Evolutionary conservation across 2,329 filamentous ascomycete species (phyloP).

Genomic region (Taxawa tesnikishii): DNA sequence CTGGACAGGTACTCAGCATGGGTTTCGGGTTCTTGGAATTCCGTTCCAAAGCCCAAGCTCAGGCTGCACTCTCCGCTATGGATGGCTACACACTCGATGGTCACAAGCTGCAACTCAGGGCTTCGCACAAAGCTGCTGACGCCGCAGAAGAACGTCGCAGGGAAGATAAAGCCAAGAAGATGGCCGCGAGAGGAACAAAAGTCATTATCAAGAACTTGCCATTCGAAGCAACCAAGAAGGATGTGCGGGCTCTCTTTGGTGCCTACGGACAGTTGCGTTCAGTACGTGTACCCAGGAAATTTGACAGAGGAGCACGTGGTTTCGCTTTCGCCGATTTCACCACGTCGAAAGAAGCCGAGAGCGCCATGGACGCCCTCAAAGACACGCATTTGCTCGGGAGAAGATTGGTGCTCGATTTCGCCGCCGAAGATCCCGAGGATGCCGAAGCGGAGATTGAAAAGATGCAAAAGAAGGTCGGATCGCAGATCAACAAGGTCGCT

Average conservation of each 20-base stretch:
- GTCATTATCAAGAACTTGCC: slow-evolving; percentile 97
- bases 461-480: slow-evolving; percentile 91
- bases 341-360: slow-evolving; percentile 77
- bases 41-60: slow-evolving; percentile 61
- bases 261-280: slow-evolving; percentile 87
- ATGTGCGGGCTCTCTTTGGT: slow-evolving; percentile 73
- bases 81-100: slow-evolving; percentile 78
- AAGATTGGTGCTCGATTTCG: slow-evolving; percentile 82
- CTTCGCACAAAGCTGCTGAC: slow-evolving; percentile 77
- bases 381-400: slow-evolving; percentile 90
- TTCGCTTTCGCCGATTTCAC: slow-evolving; percentile 97
- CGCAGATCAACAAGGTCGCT: slow-evolving; percentile 81
- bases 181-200: slow-evolving; percentile 68
- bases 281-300: slow-evolving; percentile 89
- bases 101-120: slow-evolving; percentile 73
- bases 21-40: slow-evolving; percentile 96
- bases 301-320: slow-evolving; percentile 75
- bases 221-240: slow-evolving; percentile 89
- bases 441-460: slow-evolving; percentile 92
- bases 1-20: slow-evolving; percentile 84
- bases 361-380: slow-evolving; percentile 79
- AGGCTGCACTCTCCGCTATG: slow-evolving; percentile 73
- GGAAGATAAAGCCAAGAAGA: slow-evolving; percentile 73
- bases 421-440: slow-evolving; percentile 76
- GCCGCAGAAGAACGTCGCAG: slow-evolving; percentile 76